Evolutionary conservation across 2,329 filamentous ascomycete species (phyloP), one percentile per base, ranked within the genome.

Genomic region (Polytolypa hystricis): DNA sequence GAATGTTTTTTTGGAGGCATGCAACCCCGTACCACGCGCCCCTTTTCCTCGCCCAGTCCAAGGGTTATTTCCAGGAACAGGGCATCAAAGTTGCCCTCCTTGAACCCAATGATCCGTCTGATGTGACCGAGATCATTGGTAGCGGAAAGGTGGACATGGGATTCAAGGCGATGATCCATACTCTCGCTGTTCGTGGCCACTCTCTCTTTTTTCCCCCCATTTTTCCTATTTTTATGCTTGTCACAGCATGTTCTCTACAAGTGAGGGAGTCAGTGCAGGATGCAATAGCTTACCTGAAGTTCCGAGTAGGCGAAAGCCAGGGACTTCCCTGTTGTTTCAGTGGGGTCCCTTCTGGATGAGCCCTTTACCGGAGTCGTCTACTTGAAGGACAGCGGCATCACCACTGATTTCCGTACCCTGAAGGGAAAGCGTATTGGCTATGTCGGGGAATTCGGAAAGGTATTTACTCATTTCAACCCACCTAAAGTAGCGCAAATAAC

Each of bases 81-180:
- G 80, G 77, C 49, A 77, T 85, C 62, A 81, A 83, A 59, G 80
- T 85, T 47, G 81, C 81, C 51, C 64, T 86, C 14, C 69, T 86
- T 11, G 81, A 86, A 60, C 81, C 81, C 44, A 81, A 85, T 47
- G 81, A 86, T 53, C 81, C 81, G 2, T 84, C 79, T 50, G 81
- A 86, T 67, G 81, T 86, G 44, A 86, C 81, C 43, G 81, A 85
- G 57, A 84, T 86, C 57, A 82, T 86, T 46, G 81, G 81, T 41
- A 77, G 71, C 38, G 77, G 76, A 42, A 84, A 84, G 54, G 77
- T 84, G 33, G 80, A 85, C 53, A 73, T 85, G 52, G 81, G 81
- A 30, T 84, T 83, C 71, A 86, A 85, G 60, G 81, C 81, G 46
- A 85, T 86, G 81, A 86, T 86, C 47, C 81, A 86, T 53, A 85